Conservation (phyloP, 129 eudicot genomes). For the Oenanthe sinensis region DNA sequence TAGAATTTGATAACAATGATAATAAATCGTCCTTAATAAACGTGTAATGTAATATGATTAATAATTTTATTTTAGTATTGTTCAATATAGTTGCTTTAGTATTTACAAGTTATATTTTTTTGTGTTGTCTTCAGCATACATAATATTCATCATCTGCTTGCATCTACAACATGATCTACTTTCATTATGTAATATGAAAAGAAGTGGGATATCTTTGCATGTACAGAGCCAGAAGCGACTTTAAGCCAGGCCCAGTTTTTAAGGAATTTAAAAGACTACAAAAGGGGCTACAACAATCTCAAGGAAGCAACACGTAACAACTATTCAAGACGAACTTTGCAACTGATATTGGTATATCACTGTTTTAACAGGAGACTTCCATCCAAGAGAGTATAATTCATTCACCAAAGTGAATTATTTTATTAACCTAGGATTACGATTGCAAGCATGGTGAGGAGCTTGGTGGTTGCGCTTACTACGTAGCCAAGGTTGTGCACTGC, state of each 20-base stretch:
- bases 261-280: not conserved
- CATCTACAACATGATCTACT: too few species aligned
- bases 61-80: too few species aligned
- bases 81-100: not conserved
- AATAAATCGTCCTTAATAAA: too few species aligned
- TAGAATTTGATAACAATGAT: too few species aligned
- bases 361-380: not conserved
- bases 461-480: not conserved
- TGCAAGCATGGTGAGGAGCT: not conserved
- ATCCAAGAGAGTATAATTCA: not conserved
- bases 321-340: not conserved
- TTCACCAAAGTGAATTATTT: not conserved
- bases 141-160: not conserved
- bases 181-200: too few species aligned
- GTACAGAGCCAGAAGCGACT: not conserved
- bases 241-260: not conserved
- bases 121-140: not conserved
- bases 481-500: not conserved
- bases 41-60: not conserved
- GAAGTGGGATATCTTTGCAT: not conserved
- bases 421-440: too few species aligned
- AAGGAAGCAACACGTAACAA: not conserved
- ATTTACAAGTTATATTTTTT: not conserved
- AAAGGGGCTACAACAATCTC: not conserved
- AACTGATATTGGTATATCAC: not conserved